These are phyloP conservation scores for Monosporozyma solicola DNA, from an alignment of 805 yeast genomes.

Conservation along the genomic window DNA sequence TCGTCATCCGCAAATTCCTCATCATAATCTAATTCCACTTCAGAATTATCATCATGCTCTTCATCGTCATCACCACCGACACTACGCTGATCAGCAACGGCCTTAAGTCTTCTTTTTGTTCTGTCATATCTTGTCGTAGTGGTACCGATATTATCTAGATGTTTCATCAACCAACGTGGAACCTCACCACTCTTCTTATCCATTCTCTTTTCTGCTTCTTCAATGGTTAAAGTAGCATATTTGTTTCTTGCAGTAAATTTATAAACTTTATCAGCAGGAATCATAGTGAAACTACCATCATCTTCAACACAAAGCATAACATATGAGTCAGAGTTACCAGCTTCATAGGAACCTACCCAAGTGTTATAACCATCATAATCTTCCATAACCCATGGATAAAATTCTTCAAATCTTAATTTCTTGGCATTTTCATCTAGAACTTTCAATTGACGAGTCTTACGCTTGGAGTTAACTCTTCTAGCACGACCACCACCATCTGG, in stretches of 20 bases:
- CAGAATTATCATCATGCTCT: conserved; percentile 59
- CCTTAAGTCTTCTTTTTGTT: conserved; percentile 37
- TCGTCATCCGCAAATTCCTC: conserved; percentile 98
- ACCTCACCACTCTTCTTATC: conserved; percentile 59
- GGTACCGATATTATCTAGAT: conserved; percentile 57
- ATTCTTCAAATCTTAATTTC: conserved; percentile 86
- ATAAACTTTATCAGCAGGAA: conserved; percentile 92
- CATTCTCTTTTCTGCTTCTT: conserved; percentile 95
- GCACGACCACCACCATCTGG: conserved; percentile 85
- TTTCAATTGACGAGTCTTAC: conserved; percentile 78
- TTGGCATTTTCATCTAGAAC: conserved; percentile 76
- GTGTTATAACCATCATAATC: conserved; percentile 92
- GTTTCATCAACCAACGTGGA: conserved; percentile 95
- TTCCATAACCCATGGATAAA: conserved; percentile 96
- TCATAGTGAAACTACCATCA: conserved; percentile 76
- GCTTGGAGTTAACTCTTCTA: conserved; percentile 50
- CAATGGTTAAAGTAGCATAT: conserved; percentile 87
- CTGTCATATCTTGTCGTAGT: conserved; percentile 44
- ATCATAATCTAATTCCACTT: conserved; percentile 88
- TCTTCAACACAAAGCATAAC: conserved; percentile 78
- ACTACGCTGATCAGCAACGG: conserved; percentile 37
- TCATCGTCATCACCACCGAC: conserved; percentile 33
- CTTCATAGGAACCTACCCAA: conserved; percentile 94
- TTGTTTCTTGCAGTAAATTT: conserved; percentile 88
- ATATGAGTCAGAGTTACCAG: conserved; percentile 73